Evolutionary conservation across 164 flowering plant species (phyloP), one percentile per base, ranked within the genome.

Genomic region (Umbilicus rupestris): DNA sequence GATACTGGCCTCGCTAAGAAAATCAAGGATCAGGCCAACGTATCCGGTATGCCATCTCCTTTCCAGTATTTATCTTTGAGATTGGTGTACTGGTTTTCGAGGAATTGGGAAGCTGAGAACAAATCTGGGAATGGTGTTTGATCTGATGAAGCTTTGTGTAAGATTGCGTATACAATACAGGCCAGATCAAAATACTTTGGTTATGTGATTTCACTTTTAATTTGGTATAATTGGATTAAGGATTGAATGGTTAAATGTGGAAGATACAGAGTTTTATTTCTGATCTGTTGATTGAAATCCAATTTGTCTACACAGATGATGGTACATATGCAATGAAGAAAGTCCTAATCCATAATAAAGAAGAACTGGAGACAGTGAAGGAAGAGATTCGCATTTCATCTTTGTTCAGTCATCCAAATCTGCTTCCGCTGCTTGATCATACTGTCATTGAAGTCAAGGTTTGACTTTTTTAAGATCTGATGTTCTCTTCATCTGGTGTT

Each of bases 241-340:
- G 6, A 9, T 41, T 5, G 12, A 41, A 2, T 41, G 0, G 0
- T 14, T 9, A 41, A 12, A 5, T 10, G n/a, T n/a, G n/a, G n/a
- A n/a, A n/a, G n/a, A n/a, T n/a, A n/a, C n/a, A n/a, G 44, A 41
- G 44, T 41, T 41, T 41, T 9, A 1, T 41, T 5, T 2, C 10
- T 3, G 37, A 3, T 35, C 7, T 35, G 7, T 35, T 35, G 37
- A 35, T 35, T 35, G 7, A 35, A n/a, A 44, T n/a, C 47, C 4
- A 17, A 15, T 12, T n/a, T 35, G 37, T 0, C 7, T 47, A 11
- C 26, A 26, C 59, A 94, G 99, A 80, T 75, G 96, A 94, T 85
- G 96, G 97, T 15, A 86, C 83, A n/a, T 94, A 91, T 77, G 97
- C 99, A 37, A 81, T 94, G 87, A 94, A 91, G 80, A 94, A 91